phyloP scores from a whole-genome alignment of 768 basidiomycete species.

The Rhodotorula taiwanensis region DNA sequence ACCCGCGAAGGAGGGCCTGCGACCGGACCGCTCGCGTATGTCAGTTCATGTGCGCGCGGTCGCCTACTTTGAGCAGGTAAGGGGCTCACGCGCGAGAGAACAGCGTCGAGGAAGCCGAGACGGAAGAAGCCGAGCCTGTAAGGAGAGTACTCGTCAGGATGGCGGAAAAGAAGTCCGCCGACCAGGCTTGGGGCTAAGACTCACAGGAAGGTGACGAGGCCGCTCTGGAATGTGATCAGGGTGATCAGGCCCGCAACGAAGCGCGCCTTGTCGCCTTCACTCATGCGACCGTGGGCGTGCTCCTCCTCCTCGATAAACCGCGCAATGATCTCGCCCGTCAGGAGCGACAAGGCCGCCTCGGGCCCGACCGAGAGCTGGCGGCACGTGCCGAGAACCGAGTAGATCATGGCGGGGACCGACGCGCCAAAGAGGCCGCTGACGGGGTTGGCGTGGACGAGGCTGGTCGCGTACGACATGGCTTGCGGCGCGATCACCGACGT shows the following conservation, averaged over 20 bases:
- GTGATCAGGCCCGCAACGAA: conserved; percentile 8
- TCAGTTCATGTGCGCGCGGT: neutral
- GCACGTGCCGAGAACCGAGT: conserved; percentile 39
- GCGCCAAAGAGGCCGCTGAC: conserved; percentile 40
- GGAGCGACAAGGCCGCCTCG: conserved; percentile 38
- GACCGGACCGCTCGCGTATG: fast-evolving
- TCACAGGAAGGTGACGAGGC: conserved; percentile 31
- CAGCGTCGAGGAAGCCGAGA: conserved; percentile 41
- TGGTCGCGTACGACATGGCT: conserved; percentile 38
- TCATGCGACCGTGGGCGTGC: conserved; percentile 27
- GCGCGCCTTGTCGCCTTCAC: conserved; percentile 1
- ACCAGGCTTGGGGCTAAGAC: neutral
- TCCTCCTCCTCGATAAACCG: conserved; percentile 26
- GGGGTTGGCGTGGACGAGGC: conserved; percentile 35
- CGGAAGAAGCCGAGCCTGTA: conserved; percentile 39
- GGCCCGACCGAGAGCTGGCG: conserved; percentile 40
- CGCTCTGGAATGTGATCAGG: conserved; percentile 25
- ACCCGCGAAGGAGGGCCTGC: conserved; percentile 41
- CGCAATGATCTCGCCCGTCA: conserved; percentile 33
- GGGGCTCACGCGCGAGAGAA: conserved; percentile 26
- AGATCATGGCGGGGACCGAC: conserved; percentile 38
- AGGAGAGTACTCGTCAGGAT: too few relatives aligned
- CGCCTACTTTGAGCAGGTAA: too few relatives aligned
- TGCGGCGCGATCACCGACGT: conserved; percentile 39
- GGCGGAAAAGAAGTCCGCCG: conserved; percentile 6